Evolutionary conservation across 2,329 filamentous ascomycete species (phyloP).

Genomic region (Colletotrichum camelliae): DNA sequence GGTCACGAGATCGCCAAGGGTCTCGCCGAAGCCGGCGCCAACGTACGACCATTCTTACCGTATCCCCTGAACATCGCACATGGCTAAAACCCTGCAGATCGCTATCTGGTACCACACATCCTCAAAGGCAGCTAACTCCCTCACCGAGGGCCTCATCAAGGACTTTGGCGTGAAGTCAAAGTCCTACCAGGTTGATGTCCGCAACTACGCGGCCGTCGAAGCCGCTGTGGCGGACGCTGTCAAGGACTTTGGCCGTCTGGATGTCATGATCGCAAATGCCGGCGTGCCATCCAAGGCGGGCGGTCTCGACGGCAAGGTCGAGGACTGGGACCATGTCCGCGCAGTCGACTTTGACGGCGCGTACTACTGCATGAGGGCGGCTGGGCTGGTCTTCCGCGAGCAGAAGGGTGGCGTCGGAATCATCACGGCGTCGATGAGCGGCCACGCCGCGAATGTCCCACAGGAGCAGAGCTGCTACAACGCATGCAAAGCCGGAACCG

Average conservation of each 20-base stretch:
- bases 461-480: conserved; percentile 86
- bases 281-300: conserved; percentile 36
- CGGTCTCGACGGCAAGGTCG: conserved; percentile 32
- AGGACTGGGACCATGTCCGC: conserved; percentile 34
- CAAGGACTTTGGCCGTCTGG: conserved; percentile 39
- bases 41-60: not conserved
- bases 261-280: conserved; percentile 40
- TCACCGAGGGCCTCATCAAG: not conserved
- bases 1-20: conserved; percentile 5
- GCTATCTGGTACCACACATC: conserved; percentile 11
- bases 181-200: conserved; percentile 43
- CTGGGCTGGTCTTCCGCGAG: conserved; percentile 36
- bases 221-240: conserved; percentile 30
- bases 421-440: conserved; percentile 39
- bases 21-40: conserved; percentile 11
- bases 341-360: conserved; percentile 36
- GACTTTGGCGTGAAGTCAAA: conserved; percentile 21
- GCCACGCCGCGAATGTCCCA: conserved; percentile 41
- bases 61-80: no score
- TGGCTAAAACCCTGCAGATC: not conserved
- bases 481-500: conserved; percentile 73
- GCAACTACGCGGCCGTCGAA: conserved; percentile 31
- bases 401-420: conserved; percentile 38
- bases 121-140: not conserved
- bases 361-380: conserved; percentile 37